Conservation (phyloP, 805 yeast genomes). For the Pichia rugopelliculosa region DNA sequence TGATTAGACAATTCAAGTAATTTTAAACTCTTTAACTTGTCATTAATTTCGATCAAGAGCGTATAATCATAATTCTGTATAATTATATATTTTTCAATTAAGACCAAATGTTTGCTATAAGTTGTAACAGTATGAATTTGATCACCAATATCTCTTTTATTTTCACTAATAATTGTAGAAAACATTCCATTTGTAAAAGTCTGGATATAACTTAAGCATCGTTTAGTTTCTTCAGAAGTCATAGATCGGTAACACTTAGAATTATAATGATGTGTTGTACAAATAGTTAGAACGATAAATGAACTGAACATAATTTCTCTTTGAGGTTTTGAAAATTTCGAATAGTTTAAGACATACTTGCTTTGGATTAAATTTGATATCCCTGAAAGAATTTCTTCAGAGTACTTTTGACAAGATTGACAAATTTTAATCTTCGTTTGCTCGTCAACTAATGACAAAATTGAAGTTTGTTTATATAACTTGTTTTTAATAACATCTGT, state of each 20-base stretch:
- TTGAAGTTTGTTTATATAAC: not conserved
- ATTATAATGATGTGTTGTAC: slow-evolving; percentile 3
- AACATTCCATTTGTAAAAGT: slow-evolving; percentile 4
- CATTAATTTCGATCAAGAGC: not conserved
- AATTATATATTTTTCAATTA: not conserved
- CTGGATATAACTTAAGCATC: slow-evolving; percentile 1
- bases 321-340: not conserved
- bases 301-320: not conserved
- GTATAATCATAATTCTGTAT: not conserved
- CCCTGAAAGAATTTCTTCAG: not conserved
- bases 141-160: not conserved
- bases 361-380: slow-evolving; percentile 1
- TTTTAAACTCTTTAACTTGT: not conserved
- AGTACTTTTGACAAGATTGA: not conserved
- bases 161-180: slow-evolving; percentile 4
- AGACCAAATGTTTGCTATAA: not conserved
- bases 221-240: not conserved
- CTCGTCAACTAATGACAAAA: not conserved
- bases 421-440: not conserved
- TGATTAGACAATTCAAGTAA: not conserved
- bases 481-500: slow-evolving; percentile 1
- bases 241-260: not conserved
- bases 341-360: not conserved
- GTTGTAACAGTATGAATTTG: not conserved
- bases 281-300: not conserved